Evolutionary conservation across 805 yeast genomes (phyloP).

Genomic region (Gaillardinia entomophila): DNA sequence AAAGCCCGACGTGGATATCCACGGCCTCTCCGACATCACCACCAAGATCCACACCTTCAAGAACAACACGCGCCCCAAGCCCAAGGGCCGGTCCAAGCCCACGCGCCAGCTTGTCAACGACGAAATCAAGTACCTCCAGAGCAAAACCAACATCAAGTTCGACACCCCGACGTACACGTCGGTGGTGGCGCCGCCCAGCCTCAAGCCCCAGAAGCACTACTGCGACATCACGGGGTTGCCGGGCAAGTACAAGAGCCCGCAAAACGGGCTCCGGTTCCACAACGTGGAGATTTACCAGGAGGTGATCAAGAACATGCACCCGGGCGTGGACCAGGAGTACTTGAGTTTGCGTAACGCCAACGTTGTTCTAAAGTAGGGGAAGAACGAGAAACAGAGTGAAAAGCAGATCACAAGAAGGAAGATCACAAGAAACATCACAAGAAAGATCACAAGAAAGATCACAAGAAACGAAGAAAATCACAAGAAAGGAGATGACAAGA

Average conservation of each 20-base stretch:
- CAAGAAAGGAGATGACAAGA: too few relatives aligned
- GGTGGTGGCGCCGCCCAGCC: constrained; percentile 81
- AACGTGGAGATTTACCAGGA: constrained; percentile 77
- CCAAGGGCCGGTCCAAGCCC: constrained; percentile 65
- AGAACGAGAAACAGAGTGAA: too few relatives aligned
- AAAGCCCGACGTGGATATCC: constrained; percentile 10
- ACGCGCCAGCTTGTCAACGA: constrained; percentile 68
- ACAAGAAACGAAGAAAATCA: too few relatives aligned
- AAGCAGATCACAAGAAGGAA: too few relatives aligned
- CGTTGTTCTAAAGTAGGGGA: constrained; percentile 59
- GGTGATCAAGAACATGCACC: constrained; percentile 69
- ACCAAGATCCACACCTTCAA: constrained; percentile 53
- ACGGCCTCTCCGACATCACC: constrained; percentile 31
- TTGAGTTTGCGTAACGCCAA: constrained; percentile 83
- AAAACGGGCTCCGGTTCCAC: constrained; percentile 70
- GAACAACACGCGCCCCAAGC: constrained; percentile 42
- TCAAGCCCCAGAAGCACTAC: constrained; percentile 73
- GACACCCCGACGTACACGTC: constrained; percentile 64
- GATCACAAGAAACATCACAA: too few relatives aligned
- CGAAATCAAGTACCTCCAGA: constrained; percentile 61
- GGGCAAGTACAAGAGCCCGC: constrained; percentile 69
- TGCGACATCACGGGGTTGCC: constrained; percentile 92
- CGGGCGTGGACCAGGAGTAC: constrained; percentile 92
- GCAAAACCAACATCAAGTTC: constrained; percentile 31
- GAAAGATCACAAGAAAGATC: too few relatives aligned